A percentile compares a stretch with the other conserved stretches of the same genome.
Conservation (phyloP, 495 filamentous ascomycete species). For the Rhypophila decipiens region DNA sequence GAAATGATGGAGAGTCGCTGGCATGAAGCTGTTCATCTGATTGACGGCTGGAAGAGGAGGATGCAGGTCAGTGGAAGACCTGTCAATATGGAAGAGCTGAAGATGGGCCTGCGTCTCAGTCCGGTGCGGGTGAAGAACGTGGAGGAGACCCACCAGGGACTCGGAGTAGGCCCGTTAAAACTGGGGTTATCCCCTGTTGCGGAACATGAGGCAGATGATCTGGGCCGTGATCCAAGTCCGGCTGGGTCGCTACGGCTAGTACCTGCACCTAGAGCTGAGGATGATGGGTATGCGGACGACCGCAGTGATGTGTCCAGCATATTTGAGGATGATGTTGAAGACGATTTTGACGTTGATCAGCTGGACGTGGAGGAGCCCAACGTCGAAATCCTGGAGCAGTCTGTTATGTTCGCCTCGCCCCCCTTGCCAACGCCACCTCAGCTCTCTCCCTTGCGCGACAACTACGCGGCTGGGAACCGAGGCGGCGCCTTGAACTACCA, state of each 20-base stretch:
- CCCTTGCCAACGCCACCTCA: slow-evolving; percentile 35
- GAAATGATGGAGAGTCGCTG: slow-evolving; percentile 87
- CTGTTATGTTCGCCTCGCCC: slow-evolving; percentile 25
- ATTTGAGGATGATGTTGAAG: slow-evolving; percentile 41
- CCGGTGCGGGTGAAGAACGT: slow-evolving; percentile 49
- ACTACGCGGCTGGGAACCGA: slow-evolving; percentile 36
- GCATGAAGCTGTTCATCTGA: slow-evolving; percentile 82
- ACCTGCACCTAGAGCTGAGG: slow-evolving; percentile 23
- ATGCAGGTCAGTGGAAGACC: slow-evolving; percentile 74
- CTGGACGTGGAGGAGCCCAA: slow-evolving; percentile 43
- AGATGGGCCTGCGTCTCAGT: slow-evolving; percentile 65
- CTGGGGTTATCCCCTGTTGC: slow-evolving; percentile 21
- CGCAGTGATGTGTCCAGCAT: slow-evolving; percentile 37
- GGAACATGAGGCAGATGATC: slow-evolving; percentile 34
- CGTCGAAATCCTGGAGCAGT: slow-evolving; percentile 42
- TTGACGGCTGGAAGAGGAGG: slow-evolving; percentile 86
- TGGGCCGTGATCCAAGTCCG: slow-evolving; percentile 10
- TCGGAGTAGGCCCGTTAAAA: slow-evolving; percentile 13
- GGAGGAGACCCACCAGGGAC: slow-evolving; percentile 37
- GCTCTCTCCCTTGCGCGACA: slow-evolving; percentile 41
- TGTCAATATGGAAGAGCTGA: slow-evolving; percentile 76
- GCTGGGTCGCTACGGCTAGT: slow-evolving; percentile 28
- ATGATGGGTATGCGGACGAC: slow-evolving; percentile 34
- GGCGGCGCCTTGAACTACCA: slow-evolving; percentile 7
- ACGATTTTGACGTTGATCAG: slow-evolving; percentile 43